Evolutionary conservation across 2,329 filamentous ascomycete genomes (phyloP), one percentile per base, ranked within the genome.

Genomic region (Aspergillus phoenicis): DNA sequence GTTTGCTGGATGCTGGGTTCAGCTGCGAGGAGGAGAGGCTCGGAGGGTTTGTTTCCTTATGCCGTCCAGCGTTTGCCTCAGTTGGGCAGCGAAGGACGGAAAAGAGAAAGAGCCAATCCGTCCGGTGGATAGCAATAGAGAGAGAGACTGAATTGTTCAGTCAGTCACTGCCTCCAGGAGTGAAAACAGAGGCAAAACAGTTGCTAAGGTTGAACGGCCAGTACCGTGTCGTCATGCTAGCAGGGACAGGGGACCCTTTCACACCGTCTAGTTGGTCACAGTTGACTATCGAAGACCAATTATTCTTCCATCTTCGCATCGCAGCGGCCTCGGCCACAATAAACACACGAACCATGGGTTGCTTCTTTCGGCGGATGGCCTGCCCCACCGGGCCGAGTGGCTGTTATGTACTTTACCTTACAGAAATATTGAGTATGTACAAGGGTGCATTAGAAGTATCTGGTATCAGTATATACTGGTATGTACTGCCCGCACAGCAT

Each of bases 311-410:
- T 51, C 26, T 15, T 15, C 28, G 26, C 41, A 24, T 38, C 45
- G 45, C 38, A n/a, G 24, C 30, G 30, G 48, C 30, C 47, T 38
- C 55, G 39, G 41, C 43, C 38, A 58, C 52, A 61, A 62, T 59
- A 59, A 65, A 58, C 62, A 61, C 39, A 60, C 52, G 62, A 65
- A 65, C 63, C 63, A 64, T 65, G 63, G 63, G 30, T 58, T 45
- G 41, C 22, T 45, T 20, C 41, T 22, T 45, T 45, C 11, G 41
- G 41, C 41, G 41, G 41, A 11, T 36, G 33, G 52, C 39, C 17
- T 58, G 60, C 49, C 55, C 55, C 59, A 61, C 52, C 30, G 52
- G 24, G 36, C 39, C 41, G 6, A 36, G 28, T 51, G 52, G 17
- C 1, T 10, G 20, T 43, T 45, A 15, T 36, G 33, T 36, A 36